Base-by-base conservation (phyloP, 192 early-diverging fungal genomes). In the Entomortierella lignicola region DNA sequence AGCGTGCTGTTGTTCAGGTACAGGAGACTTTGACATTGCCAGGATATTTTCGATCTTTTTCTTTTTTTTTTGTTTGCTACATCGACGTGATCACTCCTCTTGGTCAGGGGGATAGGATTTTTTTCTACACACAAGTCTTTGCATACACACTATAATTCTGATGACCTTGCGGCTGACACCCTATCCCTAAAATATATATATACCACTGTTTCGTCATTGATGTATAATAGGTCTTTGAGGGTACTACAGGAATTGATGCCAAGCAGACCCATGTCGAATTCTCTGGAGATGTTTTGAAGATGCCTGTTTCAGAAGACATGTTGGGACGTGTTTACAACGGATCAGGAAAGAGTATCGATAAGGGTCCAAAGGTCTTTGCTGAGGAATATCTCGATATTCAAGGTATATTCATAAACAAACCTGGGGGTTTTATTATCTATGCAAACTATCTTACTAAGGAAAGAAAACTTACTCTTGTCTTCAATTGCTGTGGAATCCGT, bases 271-370 rank as follows among this genome's bases (percentile, higher is more conserved):
- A 93, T 54, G 97, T 95, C 39, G 94, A 95, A 81, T 99, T 99
- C 73, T 94, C 95, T 8, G 98, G 98, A 31, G 93, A 98, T 66
- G 95, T 95, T 39, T 87, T 96, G 32, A 95, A 95, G 77, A 98
- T 98, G 81, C 95, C 98, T 7, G 98, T 99, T 29, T 97, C 95
- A 23, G 97, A 99, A 81, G 98, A 99, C 77, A 98, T 99, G 96
- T 86, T 99, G 83, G 98, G 98, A 57, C 93, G 98, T 65, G 94
- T 98, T 29, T 99, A 98, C 84, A 98, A 98, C 89, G 98, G 98
- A 62, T 98, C 97, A 29, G 98, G 98, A 77, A 99, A 99, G 87
- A 87, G 94, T 21, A 99, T 99, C 71, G 97, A 99, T 72, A 94
- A 96, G 69, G 97, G 98, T n/a, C 98, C 98, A 60, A 98, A 97